Percentiles rank a stretch among this genome's conserved stretches.
These are phyloP conservation scores for Pugionium dolabratum DNA, from an alignment of 345 rosid species.

Conservation along the genomic window DNA sequence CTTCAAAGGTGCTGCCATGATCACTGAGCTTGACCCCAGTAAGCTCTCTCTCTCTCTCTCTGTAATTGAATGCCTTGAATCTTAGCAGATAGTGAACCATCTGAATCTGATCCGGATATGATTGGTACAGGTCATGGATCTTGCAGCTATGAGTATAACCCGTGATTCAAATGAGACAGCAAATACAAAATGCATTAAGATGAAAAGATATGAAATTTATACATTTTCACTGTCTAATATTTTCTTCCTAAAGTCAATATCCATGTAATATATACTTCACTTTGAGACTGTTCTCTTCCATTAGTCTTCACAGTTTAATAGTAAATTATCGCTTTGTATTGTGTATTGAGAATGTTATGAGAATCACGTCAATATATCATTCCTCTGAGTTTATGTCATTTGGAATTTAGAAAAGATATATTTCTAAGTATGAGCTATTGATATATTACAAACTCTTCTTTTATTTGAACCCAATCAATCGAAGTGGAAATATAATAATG, in stretches of 20 bases:
- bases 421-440: too few relatives aligned
- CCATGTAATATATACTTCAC: neutral
- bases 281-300: neutral
- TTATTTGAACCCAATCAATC: too few relatives aligned
- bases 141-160: constrained; percentile 37
- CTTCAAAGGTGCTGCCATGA: constrained; percentile 77
- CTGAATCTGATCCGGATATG: constrained; percentile 4
- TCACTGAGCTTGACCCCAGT: constrained; percentile 79
- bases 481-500: too few relatives aligned
- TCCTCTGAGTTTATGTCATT: too few relatives aligned
- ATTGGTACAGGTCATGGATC: constrained; percentile 38
- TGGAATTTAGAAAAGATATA: too few relatives aligned
- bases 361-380: too few relatives aligned
- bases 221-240: constrained; percentile 14
- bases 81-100: constrained; percentile 15
- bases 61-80: neutral
- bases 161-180: constrained; percentile 23
- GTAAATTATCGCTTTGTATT: too few relatives aligned
- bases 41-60: constrained; percentile 34
- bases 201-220: constrained; percentile 18
- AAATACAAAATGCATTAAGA: constrained; percentile 12
- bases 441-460: too few relatives aligned
- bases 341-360: too few relatives aligned
- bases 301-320: too few relatives aligned
- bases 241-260: neutral